Conservation (phyloP, 495 filamentous ascomycete genomes). For the Penicillium odoratum region DNA sequence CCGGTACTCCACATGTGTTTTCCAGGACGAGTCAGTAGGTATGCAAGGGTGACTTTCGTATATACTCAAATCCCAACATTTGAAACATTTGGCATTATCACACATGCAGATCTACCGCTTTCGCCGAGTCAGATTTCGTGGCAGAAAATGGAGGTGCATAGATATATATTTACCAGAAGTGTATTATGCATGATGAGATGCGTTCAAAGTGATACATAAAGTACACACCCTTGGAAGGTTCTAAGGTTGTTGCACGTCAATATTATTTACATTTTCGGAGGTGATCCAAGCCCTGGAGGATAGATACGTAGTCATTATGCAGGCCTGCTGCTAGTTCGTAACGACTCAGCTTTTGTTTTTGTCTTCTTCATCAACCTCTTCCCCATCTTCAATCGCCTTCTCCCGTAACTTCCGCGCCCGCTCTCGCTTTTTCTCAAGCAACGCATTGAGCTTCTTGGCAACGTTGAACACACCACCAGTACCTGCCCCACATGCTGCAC, state of each 20-base stretch:
- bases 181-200: background rate
- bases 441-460: conserved; percentile 76
- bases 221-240: too few relatives aligned
- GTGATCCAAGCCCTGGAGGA: background rate
- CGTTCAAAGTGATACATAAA: background rate
- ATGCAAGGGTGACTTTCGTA: background rate
- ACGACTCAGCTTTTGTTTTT: conserved; percentile 28
- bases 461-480: conserved; percentile 89
- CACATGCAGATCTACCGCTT: background rate
- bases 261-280: background rate
- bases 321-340: conserved; percentile 25
- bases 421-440: conserved; percentile 82
- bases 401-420: conserved; percentile 64
- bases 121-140: background rate
- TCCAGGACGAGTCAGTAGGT: background rate
- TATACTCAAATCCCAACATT: too few relatives aligned
- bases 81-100: too few relatives aligned
- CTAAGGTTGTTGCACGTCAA: too few relatives aligned
- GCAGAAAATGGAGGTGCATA: background rate
- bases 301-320: background rate
- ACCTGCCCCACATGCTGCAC: conserved; percentile 79
- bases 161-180: background rate
- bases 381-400: conserved; percentile 69
- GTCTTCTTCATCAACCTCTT: conserved; percentile 67
- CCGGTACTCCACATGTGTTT: too few relatives aligned